Conservation (phyloP, 768 basidiomycete genomes). For the Mycena alexandri region DNA sequence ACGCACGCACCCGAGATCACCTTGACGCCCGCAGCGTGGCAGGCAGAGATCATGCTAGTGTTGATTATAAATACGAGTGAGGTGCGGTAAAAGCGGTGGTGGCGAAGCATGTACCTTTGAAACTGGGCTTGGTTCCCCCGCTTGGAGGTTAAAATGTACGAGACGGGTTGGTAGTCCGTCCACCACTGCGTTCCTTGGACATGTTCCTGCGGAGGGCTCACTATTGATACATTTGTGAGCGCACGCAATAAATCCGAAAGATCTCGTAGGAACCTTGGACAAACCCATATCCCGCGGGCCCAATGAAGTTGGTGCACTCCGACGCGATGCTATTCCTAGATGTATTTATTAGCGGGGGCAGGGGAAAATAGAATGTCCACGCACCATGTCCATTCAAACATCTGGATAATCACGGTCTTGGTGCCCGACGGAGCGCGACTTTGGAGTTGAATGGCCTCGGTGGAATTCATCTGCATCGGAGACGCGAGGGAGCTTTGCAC, state of each 20-base stretch:
- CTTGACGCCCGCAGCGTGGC: slow-evolving; percentile 68
- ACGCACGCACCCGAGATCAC: slow-evolving; percentile 62
- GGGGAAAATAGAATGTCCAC: too few relatives aligned
- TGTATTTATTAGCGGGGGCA: background rate
- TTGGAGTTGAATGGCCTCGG: background rate
- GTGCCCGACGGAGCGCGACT: slow-evolving; percentile 39
- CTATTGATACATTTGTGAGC: slow-evolving; percentile 38
- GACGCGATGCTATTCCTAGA: slow-evolving; percentile 63
- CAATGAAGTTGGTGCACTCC: slow-evolving; percentile 76
- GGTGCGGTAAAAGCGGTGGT: background rate
- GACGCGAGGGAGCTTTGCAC: slow-evolving; percentile 7
- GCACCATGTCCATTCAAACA: slow-evolving; percentile 75
- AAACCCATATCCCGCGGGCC: slow-evolving; percentile 77
- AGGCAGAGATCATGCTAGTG: slow-evolving; percentile 60
- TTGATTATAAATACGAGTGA: background rate
- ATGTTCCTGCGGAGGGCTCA: slow-evolving; percentile 70
- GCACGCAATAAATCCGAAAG: background rate
- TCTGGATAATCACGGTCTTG: slow-evolving; percentile 72
- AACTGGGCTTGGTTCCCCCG: slow-evolving; percentile 71
- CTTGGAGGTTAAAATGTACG: slow-evolving; percentile 75
- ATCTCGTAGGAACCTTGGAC: slow-evolving; percentile 65
- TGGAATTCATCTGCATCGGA: slow-evolving; percentile 19
- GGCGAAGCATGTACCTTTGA: slow-evolving; percentile 46
- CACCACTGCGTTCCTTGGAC: slow-evolving; percentile 74
- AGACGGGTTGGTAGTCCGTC: slow-evolving; percentile 81